Conservation (phyloP, 306 rosid genomes). For the Hippophae tibetana region DNA sequence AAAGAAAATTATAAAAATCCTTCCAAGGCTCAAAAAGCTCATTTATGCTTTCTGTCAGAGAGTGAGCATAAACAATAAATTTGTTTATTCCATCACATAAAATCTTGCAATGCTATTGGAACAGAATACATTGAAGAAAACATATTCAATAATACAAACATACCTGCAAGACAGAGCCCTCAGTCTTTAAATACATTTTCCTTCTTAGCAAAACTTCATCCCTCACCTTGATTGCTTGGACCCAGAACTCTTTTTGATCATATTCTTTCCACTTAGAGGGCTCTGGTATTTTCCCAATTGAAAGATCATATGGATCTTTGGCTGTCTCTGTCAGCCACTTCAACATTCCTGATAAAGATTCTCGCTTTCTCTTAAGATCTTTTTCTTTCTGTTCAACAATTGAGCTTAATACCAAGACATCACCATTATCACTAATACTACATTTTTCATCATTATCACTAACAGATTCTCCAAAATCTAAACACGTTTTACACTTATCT, state of each 20-base stretch:
- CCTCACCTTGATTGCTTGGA: conserved; percentile 52
- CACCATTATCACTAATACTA: conserved; percentile 12
- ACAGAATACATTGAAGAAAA: background rate
- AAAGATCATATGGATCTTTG: conserved; percentile 39
- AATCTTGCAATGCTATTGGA: conserved; percentile 1
- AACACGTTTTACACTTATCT: conserved; percentile 12
- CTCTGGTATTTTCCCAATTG: conserved; percentile 36
- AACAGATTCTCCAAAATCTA: conserved; percentile 12
- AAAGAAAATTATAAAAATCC: too few relatives aligned
- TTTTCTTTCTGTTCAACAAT: conserved; percentile 26
- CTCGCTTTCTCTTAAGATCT: conserved; percentile 53
- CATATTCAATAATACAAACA: conserved; percentile 3
- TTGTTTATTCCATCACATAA: background rate
- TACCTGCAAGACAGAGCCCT: conserved; percentile 53
- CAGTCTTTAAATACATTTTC: conserved; percentile 29
- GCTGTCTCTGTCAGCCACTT: conserved; percentile 55
- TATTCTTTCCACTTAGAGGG: conserved; percentile 51
- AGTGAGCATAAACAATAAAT: too few relatives aligned
- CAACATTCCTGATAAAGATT: conserved; percentile 49
- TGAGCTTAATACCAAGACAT: conserved; percentile 10
- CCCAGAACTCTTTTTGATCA: conserved; percentile 35
- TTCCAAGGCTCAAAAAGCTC: too few relatives aligned
- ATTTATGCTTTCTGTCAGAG: too few relatives aligned
- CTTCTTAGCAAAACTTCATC: conserved; percentile 30
- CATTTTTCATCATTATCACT: conserved; percentile 17